Evolutionary conservation across 2,329 filamentous ascomycete genomes (phyloP).

Genomic region (Paecilomyces sp.): DNA sequence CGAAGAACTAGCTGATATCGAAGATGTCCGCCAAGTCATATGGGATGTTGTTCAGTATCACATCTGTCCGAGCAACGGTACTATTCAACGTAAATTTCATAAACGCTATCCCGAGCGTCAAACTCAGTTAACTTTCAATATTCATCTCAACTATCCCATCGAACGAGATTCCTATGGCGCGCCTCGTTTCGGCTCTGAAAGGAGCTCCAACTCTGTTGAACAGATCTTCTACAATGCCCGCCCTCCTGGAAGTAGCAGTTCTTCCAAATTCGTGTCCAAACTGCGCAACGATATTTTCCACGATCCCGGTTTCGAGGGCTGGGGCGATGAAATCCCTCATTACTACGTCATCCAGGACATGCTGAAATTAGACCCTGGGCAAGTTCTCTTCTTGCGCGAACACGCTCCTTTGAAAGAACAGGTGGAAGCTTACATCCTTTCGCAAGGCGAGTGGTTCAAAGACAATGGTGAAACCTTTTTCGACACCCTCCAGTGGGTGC

Average conservation of each 20-base stretch:
- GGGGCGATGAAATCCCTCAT: constrained; percentile 57
- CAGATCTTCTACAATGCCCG: constrained; percentile 18
- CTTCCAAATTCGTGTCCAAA: constrained; percentile 37
- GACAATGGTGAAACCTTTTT: constrained; percentile 58
- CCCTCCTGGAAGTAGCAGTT: constrained; percentile 10
- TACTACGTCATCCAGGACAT: constrained; percentile 60
- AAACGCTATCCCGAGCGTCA: constrained; percentile 47
- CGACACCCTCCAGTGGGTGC: constrained; percentile 52
- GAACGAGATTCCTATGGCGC: constrained; percentile 4
- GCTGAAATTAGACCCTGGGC: constrained; percentile 55
- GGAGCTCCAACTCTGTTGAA: constrained; percentile 5
- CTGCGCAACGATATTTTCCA: constrained; percentile 43
- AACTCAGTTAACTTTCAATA: constrained; percentile 46
- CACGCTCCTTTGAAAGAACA: constrained; percentile 50
- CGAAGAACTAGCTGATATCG: constrained; percentile 50
- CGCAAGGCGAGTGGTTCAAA: constrained; percentile 54
- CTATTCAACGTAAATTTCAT: constrained; percentile 51
- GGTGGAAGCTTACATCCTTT: constrained; percentile 48
- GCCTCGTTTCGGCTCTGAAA: constrained; percentile 1
- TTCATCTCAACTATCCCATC: constrained; percentile 44
- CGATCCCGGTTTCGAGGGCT: constrained; percentile 52
- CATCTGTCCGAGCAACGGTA: constrained; percentile 56
- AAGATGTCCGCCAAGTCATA: constrained; percentile 51
- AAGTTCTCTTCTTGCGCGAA: constrained; percentile 52
- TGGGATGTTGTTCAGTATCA: constrained; percentile 50